Evolutionary conservation across 805 yeast species (phyloP), one percentile per base, ranked within the genome.

Genomic region (Kurtzmaniella cleridarum): DNA sequence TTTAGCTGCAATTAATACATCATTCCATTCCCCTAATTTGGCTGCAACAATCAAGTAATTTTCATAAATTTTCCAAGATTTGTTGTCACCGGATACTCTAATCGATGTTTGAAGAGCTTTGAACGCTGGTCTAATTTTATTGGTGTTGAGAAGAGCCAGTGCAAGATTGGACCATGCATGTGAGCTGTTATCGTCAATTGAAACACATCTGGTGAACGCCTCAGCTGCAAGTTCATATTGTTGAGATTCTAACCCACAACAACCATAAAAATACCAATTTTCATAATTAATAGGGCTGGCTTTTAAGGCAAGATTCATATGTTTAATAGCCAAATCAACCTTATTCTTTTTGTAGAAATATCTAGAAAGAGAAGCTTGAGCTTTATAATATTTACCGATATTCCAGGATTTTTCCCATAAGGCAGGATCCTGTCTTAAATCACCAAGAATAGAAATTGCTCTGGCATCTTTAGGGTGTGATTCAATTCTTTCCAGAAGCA

Each of bases 131-230:
- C 76, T 73, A 15, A 75, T 59, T 57, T 85, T 84, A 38, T 75
- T 81, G 38, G 75, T 54, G 45, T 75, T 75, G 30, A 89, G 62
- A 39, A 86, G 71, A 0, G 96, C 81, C 9, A 93, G 80, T 4
- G 95, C 88, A 50, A 93, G 70, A 54, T 93, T 93, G 9, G 95
- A 81, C 98, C 98, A 93, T 2, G 95, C 78, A 54, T 79, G 79
- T 1, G 90, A 70, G 51, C 80, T 88, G 0, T 81, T 73, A 17
- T 85, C 95, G 56, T 89, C 96, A 29, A 90, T 57, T 0, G 95
- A 69, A 26, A 89, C 90, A 64, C 96, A 88, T 51, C 97, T 71
- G 0, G 95, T 82, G 56, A 93, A 90, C 0, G 96, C 96, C 54
- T 86, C 95, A 0, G 95, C 81, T 0, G 97, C 95, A 32, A 84